Base-by-base conservation (phyloP, 371 early-diverging fungal species). In the Lichtheimia ramosa region DNA sequence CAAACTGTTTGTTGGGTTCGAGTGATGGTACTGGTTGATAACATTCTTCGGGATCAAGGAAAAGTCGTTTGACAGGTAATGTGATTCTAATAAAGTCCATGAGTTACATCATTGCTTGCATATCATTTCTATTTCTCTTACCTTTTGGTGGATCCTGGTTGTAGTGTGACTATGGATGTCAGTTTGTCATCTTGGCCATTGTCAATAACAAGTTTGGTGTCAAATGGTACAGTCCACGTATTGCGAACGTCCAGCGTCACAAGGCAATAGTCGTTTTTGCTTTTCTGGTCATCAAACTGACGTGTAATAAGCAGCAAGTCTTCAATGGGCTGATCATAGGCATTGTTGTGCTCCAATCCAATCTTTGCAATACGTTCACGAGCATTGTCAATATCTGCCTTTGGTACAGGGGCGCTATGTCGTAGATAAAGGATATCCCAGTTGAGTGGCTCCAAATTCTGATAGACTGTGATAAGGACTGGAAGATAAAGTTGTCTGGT, bases 191-290 rank as follows among this genome's bases (percentile, higher is more conserved):
- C 15, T 79, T 71, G 74, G 15, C 61, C 54, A 60, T 88, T 89
- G 60, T 83, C 83, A n/a, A 86, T 70, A 13, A 77, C 70, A 69
- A 91, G 86, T 3, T 74, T 68, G 16, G 90, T 77, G 53, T 89
- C 87, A 60, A 93, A 89, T 10, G 89, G 82, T 16, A 80, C 71
- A 6, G 81, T 84, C 89, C 91, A 90, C 10, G 75, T 73, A 69
- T 94, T 94, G 43, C 83, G 70, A n/a, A 94, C 69, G 74, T 94
- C 94, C 66, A 94, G 68, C 27, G 90, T 88, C 28, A 92, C 63
- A 39, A 94, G 64, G 70, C 86, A 91, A 52, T 83, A 88, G 28
- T 90, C 88, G 25, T 81, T 79, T 61, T 75, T 73, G n/a, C 58
- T 58, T 23, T 68, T 61, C 8, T 56, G 48, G 43, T 63, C 57